Evolutionary conservation across 2,329 filamentous ascomycete genomes (phyloP).

Genomic region (Scedosporium apiospermum): DNA sequence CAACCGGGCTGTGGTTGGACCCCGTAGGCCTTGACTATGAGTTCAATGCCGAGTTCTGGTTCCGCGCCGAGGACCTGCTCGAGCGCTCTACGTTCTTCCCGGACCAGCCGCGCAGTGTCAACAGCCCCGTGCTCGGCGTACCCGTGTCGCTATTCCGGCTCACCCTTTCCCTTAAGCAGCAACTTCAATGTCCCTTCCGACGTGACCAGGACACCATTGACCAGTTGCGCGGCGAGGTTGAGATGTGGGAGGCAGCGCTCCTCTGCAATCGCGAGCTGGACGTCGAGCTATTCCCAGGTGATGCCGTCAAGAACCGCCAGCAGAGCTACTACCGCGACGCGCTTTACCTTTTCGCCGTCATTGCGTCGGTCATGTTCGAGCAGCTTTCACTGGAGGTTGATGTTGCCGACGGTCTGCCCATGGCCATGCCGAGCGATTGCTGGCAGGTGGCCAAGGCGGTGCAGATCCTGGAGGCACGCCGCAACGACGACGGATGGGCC

Average conservation of each 20-base stretch:
- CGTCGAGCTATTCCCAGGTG: not conserved
- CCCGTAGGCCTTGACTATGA: not conserved
- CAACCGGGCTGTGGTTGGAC: slow-evolving; percentile 15
- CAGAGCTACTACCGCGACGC: slow-evolving; percentile 10
- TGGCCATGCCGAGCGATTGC: not conserved
- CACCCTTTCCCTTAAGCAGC: slow-evolving; percentile 8
- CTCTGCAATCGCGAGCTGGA: not conserved
- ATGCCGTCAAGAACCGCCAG: not conserved
- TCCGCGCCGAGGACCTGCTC: slow-evolving; percentile 10
- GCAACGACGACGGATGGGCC: slow-evolving; percentile 11
- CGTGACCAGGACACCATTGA: not conserved
- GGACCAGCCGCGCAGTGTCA: slow-evolving; percentile 6
- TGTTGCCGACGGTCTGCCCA: not conserved
- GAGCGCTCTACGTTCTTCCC: slow-evolving; percentile 9
- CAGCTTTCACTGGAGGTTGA: slow-evolving; percentile 6
- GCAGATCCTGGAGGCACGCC: slow-evolving; percentile 10
- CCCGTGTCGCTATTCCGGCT: slow-evolving; percentile 13
- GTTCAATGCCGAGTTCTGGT: slow-evolving; percentile 13
- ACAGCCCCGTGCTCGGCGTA: slow-evolving; percentile 15
- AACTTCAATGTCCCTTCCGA: slow-evolving; percentile 4
- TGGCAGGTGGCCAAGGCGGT: slow-evolving; percentile 12
- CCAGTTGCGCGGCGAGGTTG: not conserved
- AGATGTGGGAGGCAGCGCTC: not conserved
- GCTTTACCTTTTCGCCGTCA: slow-evolving; percentile 11
- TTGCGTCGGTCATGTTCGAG: slow-evolving; percentile 12